Conservation (phyloP, 345 rosid species). For the Fremontodendron californicum region DNA sequence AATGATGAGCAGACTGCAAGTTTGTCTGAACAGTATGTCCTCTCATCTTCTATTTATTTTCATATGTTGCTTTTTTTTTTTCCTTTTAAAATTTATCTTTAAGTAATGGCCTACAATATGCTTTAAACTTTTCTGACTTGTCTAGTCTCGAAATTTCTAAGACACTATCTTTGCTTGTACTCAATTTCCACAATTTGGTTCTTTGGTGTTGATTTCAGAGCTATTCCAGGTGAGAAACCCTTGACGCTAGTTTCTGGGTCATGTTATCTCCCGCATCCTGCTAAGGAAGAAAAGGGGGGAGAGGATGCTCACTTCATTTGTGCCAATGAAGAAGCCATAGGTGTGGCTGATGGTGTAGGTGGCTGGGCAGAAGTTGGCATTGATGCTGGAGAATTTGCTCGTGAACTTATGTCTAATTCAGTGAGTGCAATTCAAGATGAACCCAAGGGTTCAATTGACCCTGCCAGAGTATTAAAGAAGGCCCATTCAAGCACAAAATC, state of each 20-base stretch:
- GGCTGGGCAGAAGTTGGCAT: constrained; percentile 98
- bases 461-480: constrained; percentile 69
- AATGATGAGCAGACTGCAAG: constrained; percentile 39
- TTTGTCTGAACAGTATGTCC: constrained; percentile 48
- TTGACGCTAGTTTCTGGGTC: constrained; percentile 79
- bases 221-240: constrained; percentile 33
- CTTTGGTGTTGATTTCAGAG: constrained; percentile 34
- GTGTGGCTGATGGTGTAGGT: constrained; percentile 98
- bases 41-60: constrained; percentile 19
- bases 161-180: background rate
- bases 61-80: background rate
- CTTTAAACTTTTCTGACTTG: background rate
- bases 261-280: constrained; percentile 89
- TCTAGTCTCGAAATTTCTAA: background rate
- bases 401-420: constrained; percentile 84
- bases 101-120: background rate
- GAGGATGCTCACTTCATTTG: constrained; percentile 98
- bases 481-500: constrained; percentile 79
- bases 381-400: constrained; percentile 71
- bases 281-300: constrained; percentile 87
- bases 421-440: constrained; percentile 68
- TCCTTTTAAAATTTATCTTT: background rate
- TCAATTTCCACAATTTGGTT: background rate
- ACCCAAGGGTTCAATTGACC: constrained; percentile 62
- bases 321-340: constrained; percentile 66